Evolutionary conservation across 768 basidiomycete genomes (phyloP).

Genomic region (Agaricus subrufescens): DNA sequence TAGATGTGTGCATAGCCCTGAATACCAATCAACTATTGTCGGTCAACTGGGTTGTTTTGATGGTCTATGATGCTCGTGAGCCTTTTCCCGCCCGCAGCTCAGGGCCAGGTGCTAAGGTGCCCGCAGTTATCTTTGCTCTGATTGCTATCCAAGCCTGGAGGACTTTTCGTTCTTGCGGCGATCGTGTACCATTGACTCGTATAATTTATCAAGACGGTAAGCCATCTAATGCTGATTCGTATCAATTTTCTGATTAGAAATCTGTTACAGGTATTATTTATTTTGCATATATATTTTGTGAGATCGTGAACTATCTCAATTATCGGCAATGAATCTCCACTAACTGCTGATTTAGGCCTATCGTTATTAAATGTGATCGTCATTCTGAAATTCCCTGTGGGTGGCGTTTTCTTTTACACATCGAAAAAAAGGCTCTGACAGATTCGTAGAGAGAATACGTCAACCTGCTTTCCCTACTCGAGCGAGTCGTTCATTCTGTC

Average conservation of each 20-base stretch:
- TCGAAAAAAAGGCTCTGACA: neutral
- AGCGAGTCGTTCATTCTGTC: conserved; percentile 5
- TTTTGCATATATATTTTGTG: conserved; percentile 11
- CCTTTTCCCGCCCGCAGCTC: no score
- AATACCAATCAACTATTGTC: conserved; percentile 1
- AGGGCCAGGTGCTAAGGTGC: neutral
- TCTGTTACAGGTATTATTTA: conserved; percentile 10
- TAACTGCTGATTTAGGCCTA: conserved; percentile 4
- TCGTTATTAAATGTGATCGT: conserved; percentile 4
- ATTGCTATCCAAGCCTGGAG: conserved; percentile 2
- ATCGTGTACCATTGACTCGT: conserved; percentile 1
- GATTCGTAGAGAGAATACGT: neutral
- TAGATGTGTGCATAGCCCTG: neutral
- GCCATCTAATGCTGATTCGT: neutral
- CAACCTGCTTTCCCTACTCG: conserved; percentile 5
- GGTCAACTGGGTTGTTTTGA: conserved; percentile 1
- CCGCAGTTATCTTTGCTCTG: conserved; percentile 1
- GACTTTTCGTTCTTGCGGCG: conserved; percentile 1
- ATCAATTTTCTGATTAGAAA: neutral
- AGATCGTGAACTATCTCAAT: neutral
- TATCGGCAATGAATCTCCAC: neutral
- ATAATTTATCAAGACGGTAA: conserved; percentile 9
- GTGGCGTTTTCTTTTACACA: neutral
- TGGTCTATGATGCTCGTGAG: conserved; percentile 7
- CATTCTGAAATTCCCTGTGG: conserved; percentile 7